Base-by-base conservation (phyloP, 2,329 filamentous ascomycete species). In the Xylariaceae sp. region DNA sequence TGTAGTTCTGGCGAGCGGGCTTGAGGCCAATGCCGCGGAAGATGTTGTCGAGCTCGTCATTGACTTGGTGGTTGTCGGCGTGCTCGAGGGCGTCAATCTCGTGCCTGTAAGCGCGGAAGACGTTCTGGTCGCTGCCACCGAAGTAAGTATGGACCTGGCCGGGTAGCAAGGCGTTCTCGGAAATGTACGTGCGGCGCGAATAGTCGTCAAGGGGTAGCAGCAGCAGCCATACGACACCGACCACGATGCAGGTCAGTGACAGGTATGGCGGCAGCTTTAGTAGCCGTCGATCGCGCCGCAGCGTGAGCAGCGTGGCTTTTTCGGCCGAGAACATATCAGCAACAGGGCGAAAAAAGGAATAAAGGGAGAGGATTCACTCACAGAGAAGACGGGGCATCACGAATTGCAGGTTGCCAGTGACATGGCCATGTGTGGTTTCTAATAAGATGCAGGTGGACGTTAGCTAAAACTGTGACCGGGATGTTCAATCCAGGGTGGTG, bases 81-180 rank as follows among this genome's bases (percentile, higher is more conserved):
- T 71, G 69, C 44, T 70, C 74, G 48, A 91, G 62, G 7, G 70
- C 74, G 55, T 86, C 81, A 40, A 95, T 75, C 69, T 97, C 93
- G 61, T 88, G 83, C 60, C 86, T 82, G 66, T 94, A 97, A 6
- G 89, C 93, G 37, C 90, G 80, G 62, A 97, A 91, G 54, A 97
- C 81, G 66, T 96, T 87, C 71, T 97, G 91, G 64, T 98, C 93
- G 66, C 89, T 95, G 16, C 93, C 93, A 6, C 88, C 85, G 64
- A 98, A 98, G 68, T 98, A 98, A 2, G 93, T 95, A 69, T 97
- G 92, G 7, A 97, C 93, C 67, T 98, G 93, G 2, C 91, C 93
- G 0, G 93, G 93, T 12, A 98, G 74, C 25, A 98, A 81, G 10
- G 93, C 93, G 65, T 98, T 98, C 67, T 98, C 93, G 35, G 92